Conservation (phyloP, 345 rosid genomes). For the Eucalyptus tenuipes region DNA sequence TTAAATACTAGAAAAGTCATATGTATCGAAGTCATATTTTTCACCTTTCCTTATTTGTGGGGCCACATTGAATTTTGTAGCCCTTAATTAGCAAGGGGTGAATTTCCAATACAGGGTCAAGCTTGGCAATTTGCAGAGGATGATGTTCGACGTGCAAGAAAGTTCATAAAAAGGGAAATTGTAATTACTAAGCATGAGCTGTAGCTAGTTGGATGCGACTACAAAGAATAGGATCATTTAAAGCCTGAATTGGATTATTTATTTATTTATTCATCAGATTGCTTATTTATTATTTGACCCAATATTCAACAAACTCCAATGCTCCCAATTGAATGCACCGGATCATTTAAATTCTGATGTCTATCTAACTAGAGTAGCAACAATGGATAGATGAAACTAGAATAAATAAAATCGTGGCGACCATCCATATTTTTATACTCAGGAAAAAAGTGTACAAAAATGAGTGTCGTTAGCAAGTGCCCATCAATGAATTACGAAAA, state of each 20-base stretch:
- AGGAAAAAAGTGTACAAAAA: neutral
- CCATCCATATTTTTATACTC: neutral
- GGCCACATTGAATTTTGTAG: neutral
- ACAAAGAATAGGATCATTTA: neutral
- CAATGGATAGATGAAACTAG: neutral
- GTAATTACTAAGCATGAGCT: neutral
- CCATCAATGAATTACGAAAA: neutral
- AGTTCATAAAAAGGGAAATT: neutral
- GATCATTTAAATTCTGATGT: neutral
- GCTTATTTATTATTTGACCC: neutral
- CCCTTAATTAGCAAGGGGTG: neutral
- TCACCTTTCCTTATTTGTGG: neutral
- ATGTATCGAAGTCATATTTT: neutral
- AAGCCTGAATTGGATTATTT: neutral
- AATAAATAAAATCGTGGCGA: neutral
- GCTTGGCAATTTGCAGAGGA: neutral
- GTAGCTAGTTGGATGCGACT: neutral
- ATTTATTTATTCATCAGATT: neutral
- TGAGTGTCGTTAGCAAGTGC: neutral
- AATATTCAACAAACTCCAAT: neutral
- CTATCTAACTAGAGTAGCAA: neutral
- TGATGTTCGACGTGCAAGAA: neutral
- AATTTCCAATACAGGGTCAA: neutral
- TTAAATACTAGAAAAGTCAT: neutral
- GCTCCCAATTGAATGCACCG: neutral